Evolutionary conservation across 73 alveolate species (phyloP).

Genomic region (Paramecium pentaurelia): DNA sequence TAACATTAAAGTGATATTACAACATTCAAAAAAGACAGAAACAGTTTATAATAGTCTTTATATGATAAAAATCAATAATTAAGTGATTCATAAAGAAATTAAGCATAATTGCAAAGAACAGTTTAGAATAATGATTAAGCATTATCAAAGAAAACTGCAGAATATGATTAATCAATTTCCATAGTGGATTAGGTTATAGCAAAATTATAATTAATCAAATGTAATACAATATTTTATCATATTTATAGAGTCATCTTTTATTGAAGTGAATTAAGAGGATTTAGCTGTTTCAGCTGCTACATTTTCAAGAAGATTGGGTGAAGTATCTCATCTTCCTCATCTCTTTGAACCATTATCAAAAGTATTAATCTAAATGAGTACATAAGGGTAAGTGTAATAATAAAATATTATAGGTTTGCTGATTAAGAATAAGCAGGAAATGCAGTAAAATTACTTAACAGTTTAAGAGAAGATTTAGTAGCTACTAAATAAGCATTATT

Average conservation of each 20-base stretch:
- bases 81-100: not conserved
- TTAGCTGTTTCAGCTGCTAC: not conserved
- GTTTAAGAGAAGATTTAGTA: not conserved
- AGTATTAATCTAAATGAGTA: not conserved
- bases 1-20: not conserved
- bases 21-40: not conserved
- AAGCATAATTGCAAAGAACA: not conserved
- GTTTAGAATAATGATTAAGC: not conserved
- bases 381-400: not conserved
- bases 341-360: conserved; percentile 11
- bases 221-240: not conserved
- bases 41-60: not conserved
- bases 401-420: not conserved
- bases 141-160: not conserved
- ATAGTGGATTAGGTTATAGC: conserved; percentile 1
- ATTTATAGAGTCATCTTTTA: not conserved
- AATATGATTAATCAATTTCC: not conserved
- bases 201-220: not conserved
- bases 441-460: not conserved
- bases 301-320: not conserved
- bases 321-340: not conserved
- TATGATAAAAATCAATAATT: not conserved
- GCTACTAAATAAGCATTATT: not conserved
- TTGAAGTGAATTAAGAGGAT: not conserved
- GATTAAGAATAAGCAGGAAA: conserved; percentile 27